Conservation (phyloP, 2,329 filamentous ascomycete genomes). For the Aspergillus felis region DNA sequence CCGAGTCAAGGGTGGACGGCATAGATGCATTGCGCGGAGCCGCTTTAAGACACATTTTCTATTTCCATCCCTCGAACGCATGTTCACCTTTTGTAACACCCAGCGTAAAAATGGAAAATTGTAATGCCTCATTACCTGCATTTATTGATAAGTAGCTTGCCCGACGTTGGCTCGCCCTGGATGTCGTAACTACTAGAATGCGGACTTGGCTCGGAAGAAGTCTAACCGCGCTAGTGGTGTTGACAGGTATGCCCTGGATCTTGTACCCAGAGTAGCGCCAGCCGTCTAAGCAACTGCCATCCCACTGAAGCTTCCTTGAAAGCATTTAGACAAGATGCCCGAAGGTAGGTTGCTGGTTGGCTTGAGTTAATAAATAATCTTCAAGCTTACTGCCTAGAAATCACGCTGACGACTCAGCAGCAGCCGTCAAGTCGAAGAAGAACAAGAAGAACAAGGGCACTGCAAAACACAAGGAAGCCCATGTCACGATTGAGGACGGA, state of each 20-base stretch:
- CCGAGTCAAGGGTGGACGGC: background rate
- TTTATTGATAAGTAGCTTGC: background rate
- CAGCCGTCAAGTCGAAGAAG: constrained; percentile 52
- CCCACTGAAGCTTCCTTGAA: background rate
- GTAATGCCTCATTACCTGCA: background rate
- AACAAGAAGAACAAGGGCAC: constrained; percentile 56
- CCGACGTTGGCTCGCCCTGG: constrained; percentile 5
- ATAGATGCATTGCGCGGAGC: background rate
- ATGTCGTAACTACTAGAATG: background rate
- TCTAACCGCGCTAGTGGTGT: constrained; percentile 31
- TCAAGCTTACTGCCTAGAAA: background rate
- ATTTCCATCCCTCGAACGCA: background rate
- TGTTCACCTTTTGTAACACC: background rate
- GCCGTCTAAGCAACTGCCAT: background rate
- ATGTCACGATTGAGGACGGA: constrained; percentile 15
- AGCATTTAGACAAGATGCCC: constrained; percentile 15
- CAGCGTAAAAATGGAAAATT: background rate
- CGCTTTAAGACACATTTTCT: background rate
- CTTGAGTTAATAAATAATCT: background rate
- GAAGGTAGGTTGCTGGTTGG: constrained; percentile 12
- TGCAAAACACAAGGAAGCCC: constrained; percentile 37
- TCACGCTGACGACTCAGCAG: constrained; percentile 16
- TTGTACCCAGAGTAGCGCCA: constrained; percentile 1
- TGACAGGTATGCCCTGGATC: constrained; percentile 28
- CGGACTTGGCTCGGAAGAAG: constrained; percentile 12